Conservation (phyloP, 2,329 filamentous ascomycete species). For the Colletotrichum nymphaeae region DNA sequence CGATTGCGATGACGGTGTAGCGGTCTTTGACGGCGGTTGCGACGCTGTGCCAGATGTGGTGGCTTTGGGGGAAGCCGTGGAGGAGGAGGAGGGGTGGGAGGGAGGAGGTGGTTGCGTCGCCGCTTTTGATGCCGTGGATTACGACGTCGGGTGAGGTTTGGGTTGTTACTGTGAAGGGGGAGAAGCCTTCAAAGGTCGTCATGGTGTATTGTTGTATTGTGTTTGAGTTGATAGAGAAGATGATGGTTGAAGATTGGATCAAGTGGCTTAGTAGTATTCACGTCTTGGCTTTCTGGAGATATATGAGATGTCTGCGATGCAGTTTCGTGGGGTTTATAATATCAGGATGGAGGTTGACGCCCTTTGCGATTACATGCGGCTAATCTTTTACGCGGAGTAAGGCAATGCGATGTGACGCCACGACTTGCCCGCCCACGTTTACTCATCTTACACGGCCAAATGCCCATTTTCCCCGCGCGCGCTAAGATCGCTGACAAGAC, state of each 20-base stretch:
- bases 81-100: slow-evolving; percentile 57
- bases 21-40: slow-evolving; percentile 49
- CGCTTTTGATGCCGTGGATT: slow-evolving; percentile 56
- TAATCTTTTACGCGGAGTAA: background rate
- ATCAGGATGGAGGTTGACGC: background rate
- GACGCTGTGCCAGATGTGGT: slow-evolving; percentile 63
- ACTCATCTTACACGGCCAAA: background rate
- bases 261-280: background rate
- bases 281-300: background rate
- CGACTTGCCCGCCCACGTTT: background rate
- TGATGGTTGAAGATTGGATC: no score
- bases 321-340: background rate
- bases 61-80: slow-evolving; percentile 65
- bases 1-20: slow-evolving; percentile 58
- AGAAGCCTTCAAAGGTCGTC: slow-evolving; percentile 53
- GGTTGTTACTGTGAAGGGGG: slow-evolving; percentile 51
- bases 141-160: slow-evolving; percentile 48
- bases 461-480: background rate
- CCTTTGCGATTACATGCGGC: background rate
- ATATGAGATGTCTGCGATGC: background rate
- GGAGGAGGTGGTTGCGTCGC: slow-evolving; percentile 39
- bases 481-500: background rate
- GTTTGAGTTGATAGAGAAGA: background rate
- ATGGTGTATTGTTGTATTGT: background rate
- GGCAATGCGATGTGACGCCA: background rate